phyloP scores from a whole-genome alignment of 345 rosid genomes.

The Garcia nutans region DNA sequence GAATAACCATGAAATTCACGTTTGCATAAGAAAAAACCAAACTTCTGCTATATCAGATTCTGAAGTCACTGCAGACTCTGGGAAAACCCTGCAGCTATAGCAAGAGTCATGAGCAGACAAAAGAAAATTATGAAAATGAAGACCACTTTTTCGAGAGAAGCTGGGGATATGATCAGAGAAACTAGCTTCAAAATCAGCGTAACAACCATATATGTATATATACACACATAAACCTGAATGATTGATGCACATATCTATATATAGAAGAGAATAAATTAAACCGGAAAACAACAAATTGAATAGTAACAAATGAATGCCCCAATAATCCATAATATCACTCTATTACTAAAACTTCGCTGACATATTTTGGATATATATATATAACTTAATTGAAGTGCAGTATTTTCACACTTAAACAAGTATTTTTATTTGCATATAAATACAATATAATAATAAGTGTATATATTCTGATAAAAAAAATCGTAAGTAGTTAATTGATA shows the following conservation, averaged over 20 bases:
- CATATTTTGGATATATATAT: slow-evolving; percentile 15
- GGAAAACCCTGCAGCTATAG: neutral
- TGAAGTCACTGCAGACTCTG: neutral
- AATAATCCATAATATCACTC: neutral
- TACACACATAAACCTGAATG: slow-evolving; percentile 2
- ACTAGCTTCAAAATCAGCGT: slow-evolving; percentile 23
- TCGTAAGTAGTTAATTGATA: too few species aligned
- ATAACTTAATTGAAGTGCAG: too few species aligned
- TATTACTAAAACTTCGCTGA: slow-evolving; percentile 11
- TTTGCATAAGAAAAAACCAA: neutral
- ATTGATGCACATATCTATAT: slow-evolving; percentile 15
- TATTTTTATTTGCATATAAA: too few species aligned
- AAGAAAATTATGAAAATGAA: slow-evolving; percentile 25
- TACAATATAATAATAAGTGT: too few species aligned
- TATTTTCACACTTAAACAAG: too few species aligned
- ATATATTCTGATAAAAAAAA: too few species aligned
- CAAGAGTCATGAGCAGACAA: slow-evolving; percentile 6
- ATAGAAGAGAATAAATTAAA: slow-evolving; percentile 27
- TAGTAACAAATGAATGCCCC: slow-evolving; percentile 15
- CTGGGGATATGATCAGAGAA: slow-evolving; percentile 28
- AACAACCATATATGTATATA: neutral
- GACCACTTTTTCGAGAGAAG: slow-evolving; percentile 27
- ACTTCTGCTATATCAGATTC: neutral
- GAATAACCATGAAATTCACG: neutral
- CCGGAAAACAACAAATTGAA: slow-evolving; percentile 33